Base-by-base conservation (phyloP, 2,329 filamentous ascomycete genomes). In the Madurella mycetomatis region DNA sequence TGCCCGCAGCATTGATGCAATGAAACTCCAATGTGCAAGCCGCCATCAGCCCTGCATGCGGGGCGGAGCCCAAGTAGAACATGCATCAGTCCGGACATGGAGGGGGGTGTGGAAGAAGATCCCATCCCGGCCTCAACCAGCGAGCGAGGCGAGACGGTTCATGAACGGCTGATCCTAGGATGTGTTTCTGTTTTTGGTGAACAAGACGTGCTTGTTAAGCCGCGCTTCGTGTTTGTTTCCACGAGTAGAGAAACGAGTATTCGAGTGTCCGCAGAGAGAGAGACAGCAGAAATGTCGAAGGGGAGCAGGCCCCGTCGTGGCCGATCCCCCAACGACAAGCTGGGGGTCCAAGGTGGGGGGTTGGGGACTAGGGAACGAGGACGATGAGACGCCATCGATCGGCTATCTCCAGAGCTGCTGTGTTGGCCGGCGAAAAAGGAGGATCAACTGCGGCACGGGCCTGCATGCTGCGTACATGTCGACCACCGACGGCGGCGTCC, bases 11-110 rank as follows among this genome's bases (percentile, higher is more conserved):
- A 48, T 12, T 12, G 11, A 40, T 47, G 47, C 32, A 31, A 25
- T 30, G 41, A 25, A 25, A n/a, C 19, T 18, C 19, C 42, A 42
- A 11, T 45, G 44, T 51, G 49, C 39, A 25, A 32, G 18, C 51
- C 41, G 25, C 31, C 37, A 41, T 56, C 56, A 60, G 58, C 58
- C 56, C 51, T 56, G 58, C 53, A 58, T 60, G 53, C 44, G 50
- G 48, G 43, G 54, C 41, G 41, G 18, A 40, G 41, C 44, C 41
- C 32, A 8, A 18, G 41, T 50, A 44, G 39, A 18, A 42, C 16
- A 30, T 30, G 42, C 47, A 45, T 51, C 25, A 25, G 7, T 17
- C 19, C 31, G 41, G 30, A 25, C 47, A 41, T 16, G 37, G n/a
- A 41, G 41, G 16, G 41, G n/a, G 32, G 17, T 9, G 18, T 39